A percentile compares a stretch with the other conserved stretches of the same genome.
Conservation (phyloP, 805 yeast species). For the Hanseniaspora mollemarum region DNA sequence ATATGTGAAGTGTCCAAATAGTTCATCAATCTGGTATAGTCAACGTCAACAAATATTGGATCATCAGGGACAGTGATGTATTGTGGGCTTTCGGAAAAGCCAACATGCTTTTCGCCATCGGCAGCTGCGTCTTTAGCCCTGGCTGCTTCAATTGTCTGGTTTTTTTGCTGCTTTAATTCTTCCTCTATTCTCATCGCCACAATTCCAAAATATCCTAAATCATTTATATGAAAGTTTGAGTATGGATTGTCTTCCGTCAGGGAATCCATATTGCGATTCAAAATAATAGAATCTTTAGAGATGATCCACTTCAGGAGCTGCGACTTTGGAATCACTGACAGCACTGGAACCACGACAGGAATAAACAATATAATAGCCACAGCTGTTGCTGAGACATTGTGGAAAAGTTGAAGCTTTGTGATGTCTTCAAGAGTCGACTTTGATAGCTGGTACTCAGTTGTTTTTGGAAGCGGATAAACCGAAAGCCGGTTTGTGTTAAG, state of each 20-base stretch:
- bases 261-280: background rate
- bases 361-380: background rate
- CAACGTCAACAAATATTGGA: slow-evolving; percentile 2
- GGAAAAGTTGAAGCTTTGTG: background rate
- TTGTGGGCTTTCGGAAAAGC: background rate
- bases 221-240: background rate
- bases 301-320: background rate
- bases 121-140: background rate
- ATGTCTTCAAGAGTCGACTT: background rate
- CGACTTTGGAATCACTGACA: background rate
- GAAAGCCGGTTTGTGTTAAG: slow-evolving; percentile 11
- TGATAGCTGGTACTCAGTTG: background rate
- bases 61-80: background rate
- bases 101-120: slow-evolving; percentile 6
- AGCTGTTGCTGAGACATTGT: background rate
- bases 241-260: slow-evolving; percentile 1
- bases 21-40: slow-evolving; percentile 7
- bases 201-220: slow-evolving; percentile 12
- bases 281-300: background rate
- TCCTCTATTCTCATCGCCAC: background rate
- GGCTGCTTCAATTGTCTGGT: background rate
- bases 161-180: background rate
- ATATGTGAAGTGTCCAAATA: background rate
- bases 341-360: background rate
- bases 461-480: background rate